A percentile compares a stretch with the other conserved stretches of the same genome.
Evolutionary conservation across 495 filamentous ascomycete species (phyloP).

Genomic region (Lophiotrema nucula): DNA sequence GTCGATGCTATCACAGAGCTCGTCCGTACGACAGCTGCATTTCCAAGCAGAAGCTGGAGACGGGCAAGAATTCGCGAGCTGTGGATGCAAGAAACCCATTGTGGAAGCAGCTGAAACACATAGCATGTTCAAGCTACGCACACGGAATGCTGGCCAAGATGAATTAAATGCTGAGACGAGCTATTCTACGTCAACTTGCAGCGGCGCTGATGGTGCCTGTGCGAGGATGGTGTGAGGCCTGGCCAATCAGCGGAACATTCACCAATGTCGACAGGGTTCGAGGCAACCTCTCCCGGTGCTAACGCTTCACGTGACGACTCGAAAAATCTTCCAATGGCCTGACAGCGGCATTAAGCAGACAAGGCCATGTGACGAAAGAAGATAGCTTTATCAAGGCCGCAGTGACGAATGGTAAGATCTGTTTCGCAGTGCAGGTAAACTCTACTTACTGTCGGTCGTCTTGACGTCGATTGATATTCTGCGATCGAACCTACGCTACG

Average conservation of each 20-base stretch:
- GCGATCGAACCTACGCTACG: no score
- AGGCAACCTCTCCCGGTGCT: neutral
- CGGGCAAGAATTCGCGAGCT: neutral
- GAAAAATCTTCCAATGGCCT: neutral
- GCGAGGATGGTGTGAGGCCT: no score
- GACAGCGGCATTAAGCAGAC: neutral
- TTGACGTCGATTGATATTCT: no score
- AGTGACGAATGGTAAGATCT: no score
- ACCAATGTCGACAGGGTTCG: neutral
- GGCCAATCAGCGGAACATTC: conserved; percentile 6
- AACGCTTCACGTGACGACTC: neutral
- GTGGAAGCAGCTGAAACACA: conserved; percentile 17
- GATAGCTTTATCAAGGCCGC: no score
- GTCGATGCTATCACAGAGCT: no score
- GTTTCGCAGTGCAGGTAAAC: no score
- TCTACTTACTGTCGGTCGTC: no score
- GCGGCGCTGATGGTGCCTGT: no score
- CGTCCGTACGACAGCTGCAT: conserved; percentile 2
- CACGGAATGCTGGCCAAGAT: conserved; percentile 1
- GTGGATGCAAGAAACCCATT: conserved; percentile 9
- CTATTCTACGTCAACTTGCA: conserved; percentile 21
- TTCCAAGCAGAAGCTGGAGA: neutral
- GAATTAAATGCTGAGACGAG: neutral
- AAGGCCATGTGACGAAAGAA: neutral
- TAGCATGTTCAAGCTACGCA: neutral